Conservation (phyloP, 345 rosid genomes). For the Ailanthus altissimus region DNA sequence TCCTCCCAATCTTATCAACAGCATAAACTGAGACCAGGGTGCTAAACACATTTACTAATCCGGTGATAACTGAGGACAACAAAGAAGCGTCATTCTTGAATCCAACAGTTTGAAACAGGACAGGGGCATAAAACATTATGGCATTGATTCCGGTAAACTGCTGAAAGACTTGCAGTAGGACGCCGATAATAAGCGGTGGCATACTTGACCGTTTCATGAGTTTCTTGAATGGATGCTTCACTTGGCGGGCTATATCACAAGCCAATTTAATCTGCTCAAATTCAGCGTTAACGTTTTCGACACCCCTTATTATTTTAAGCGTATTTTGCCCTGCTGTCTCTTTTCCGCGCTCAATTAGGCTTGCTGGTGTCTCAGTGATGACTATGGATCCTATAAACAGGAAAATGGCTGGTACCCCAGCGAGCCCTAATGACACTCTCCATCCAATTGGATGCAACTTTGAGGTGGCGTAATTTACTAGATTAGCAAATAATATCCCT, state of each 20-base stretch:
- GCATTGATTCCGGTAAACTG: conserved; percentile 70
- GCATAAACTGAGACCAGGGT: conserved; percentile 38
- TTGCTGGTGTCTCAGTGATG: conserved; percentile 63
- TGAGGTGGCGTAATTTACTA: conserved; percentile 52
- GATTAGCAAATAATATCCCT: conserved; percentile 53
- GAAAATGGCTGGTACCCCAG: conserved; percentile 47
- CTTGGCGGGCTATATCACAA: conserved; percentile 38
- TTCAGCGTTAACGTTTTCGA: conserved; percentile 46
- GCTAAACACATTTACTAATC: conserved; percentile 35
- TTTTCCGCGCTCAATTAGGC: conserved; percentile 51
- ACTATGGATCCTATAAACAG: conserved; percentile 50
- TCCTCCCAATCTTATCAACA: conserved; percentile 39
- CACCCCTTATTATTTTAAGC: conserved; percentile 55
- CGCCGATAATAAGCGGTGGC: conserved; percentile 56
- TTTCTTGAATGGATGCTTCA: conserved; percentile 40
- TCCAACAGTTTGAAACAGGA: conserved; percentile 43
- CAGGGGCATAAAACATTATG: conserved; percentile 41
- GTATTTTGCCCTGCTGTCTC: conserved; percentile 28
- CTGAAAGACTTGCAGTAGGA: conserved; percentile 56
- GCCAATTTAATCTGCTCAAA: conserved; percentile 45
- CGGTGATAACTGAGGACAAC: conserved; percentile 35
- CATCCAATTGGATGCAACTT: conserved; percentile 52
- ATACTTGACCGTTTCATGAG: conserved; percentile 46
- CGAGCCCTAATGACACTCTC: conserved; percentile 55
- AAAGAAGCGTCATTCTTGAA: conserved; percentile 35